Percentiles rank a stretch among this genome's conserved stretches.
Conservation (phyloP, 225 moss, liverwort and hornwort species). For the Sphagnum contortum region DNA sequence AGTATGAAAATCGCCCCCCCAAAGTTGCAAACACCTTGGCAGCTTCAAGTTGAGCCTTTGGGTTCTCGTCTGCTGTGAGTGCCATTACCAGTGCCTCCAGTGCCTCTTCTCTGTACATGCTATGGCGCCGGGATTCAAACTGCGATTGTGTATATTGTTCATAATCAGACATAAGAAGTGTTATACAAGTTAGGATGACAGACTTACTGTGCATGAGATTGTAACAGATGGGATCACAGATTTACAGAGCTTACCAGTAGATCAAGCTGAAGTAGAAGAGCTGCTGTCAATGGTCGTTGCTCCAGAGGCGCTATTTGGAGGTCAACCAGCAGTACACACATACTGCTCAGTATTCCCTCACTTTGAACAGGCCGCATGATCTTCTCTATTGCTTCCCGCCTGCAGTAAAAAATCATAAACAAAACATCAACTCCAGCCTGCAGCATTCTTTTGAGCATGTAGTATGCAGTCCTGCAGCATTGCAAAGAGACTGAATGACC, state of each 20-base stretch:
- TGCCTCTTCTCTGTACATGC: conserved; percentile 47
- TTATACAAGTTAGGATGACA: background rate
- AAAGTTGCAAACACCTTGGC: conserved; percentile 35
- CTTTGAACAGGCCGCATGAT: conserved; percentile 28
- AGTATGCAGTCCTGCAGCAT: no score
- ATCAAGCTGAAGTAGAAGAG: conserved; percentile 42
- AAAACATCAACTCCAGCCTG: conserved; percentile 1
- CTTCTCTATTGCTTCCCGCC: conserved; percentile 37
- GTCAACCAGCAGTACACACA: conserved; percentile 50
- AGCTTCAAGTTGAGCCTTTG: conserved; percentile 36
- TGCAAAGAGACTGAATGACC: no score
- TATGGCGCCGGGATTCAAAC: conserved; percentile 36
- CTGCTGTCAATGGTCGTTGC: conserved; percentile 36
- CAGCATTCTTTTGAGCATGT: background rate
- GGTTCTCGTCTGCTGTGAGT: conserved; percentile 25
- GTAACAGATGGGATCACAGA: no score
- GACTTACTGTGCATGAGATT: no score
- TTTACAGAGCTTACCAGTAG: conserved; percentile 23
- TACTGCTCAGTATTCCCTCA: conserved; percentile 35
- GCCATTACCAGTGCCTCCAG: conserved; percentile 32
- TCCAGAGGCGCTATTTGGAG: conserved; percentile 47
- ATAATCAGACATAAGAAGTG: background rate
- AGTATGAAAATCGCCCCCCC: conserved; percentile 33
- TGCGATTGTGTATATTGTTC: conserved; percentile 17
- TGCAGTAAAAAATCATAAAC: conserved; percentile 8